Conservation (phyloP, 768 basidiomycete species). For the Lyophyllum decastes region DNA sequence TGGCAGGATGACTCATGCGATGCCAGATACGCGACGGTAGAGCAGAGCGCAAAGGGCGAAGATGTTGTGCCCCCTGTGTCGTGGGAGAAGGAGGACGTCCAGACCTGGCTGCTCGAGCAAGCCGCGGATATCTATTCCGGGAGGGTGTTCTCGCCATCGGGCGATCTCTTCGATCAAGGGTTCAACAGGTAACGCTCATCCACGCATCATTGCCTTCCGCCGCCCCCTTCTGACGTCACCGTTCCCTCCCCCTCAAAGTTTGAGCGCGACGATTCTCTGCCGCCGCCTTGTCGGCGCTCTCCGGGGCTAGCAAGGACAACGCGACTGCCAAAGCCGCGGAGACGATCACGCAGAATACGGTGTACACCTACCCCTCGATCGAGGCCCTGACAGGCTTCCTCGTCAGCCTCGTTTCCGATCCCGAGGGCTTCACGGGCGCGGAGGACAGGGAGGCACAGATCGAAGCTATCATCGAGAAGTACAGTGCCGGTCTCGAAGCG, state of each 20-base stretch:
- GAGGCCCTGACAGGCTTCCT: background rate
- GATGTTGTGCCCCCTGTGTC: slow-evolving; percentile 15
- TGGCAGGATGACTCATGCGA: background rate
- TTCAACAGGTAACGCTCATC: slow-evolving; percentile 33
- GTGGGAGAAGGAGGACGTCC: slow-evolving; percentile 16
- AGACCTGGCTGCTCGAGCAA: slow-evolving; percentile 23
- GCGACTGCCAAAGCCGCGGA: slow-evolving; percentile 10
- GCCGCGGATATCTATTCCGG: slow-evolving; percentile 13
- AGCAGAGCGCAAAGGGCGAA: slow-evolving; percentile 15
- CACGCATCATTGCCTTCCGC: too few species aligned
- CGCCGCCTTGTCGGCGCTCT: slow-evolving; percentile 35
- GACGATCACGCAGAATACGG: slow-evolving; percentile 34
- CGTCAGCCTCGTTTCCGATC: background rate
- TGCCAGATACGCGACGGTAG: slow-evolving; percentile 25
- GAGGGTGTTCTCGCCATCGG: slow-evolving; percentile 7
- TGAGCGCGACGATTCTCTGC: slow-evolving; percentile 37
- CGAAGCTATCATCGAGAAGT: slow-evolving; percentile 38
- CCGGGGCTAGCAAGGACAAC: background rate
- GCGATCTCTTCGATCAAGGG: slow-evolving; percentile 33
- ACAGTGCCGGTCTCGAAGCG: slow-evolving; percentile 24
- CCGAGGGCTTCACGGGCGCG: background rate
- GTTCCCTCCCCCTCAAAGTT: slow-evolving; percentile 19
- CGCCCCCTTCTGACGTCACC: background rate
- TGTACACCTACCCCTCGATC: slow-evolving; percentile 45
- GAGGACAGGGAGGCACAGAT: slow-evolving; percentile 22